Base-by-base conservation (phyloP, 345 rosid species). In the Rhodamnia rubescens region DNA sequence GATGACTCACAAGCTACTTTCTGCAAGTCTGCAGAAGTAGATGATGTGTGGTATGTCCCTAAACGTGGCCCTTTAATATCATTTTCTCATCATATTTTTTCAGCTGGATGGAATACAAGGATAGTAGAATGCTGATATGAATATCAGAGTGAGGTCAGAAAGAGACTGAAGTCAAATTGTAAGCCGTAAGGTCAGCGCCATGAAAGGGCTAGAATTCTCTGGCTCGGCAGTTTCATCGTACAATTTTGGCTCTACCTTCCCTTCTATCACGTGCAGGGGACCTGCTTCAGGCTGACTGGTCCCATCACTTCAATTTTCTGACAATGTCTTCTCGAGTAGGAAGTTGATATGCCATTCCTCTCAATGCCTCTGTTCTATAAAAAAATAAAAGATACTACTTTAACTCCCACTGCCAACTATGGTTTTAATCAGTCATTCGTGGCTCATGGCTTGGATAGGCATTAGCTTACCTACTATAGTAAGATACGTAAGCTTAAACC, bases 11-110 rank as follows among this genome's bases (percentile, higher is more conserved):
- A 85, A 87, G 94, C 89, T 87, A 90, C 83, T 56, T 90, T 96
- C 88, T 97, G 99, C 94, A 92, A 94, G 87, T 90, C 95, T 61
- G 88, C 89, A 42, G 98, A 94, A 81, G 84, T 86, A 6, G 93
- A 96, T 92, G 96, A 96, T 91, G 96, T 95, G 85, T 97, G 99
- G 99, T 97, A 94, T 74, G 86, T 84, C 27, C 36, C 51, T 82
- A 32, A 51, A 81, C 3, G 3, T 64, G 16, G 13, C 53, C 44
- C 58, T 78, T n/a, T 53, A 12, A 16, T 20, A 16, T 86, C 12
- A 11, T 42, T 27, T 81, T 49, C 40, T 59, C 22, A 13, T 54
- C 52, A 52, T 14, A 22, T 52, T 24, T 49, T 81, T 81, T 12
- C 18, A 81, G 40, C 83, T 50, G 53, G 21, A 47, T 24, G 55